Evolutionary conservation across 1,139 yeast genomes (phyloP), one percentile per base, ranked within the genome.

Genomic region (Yamadazyma sp.): DNA sequence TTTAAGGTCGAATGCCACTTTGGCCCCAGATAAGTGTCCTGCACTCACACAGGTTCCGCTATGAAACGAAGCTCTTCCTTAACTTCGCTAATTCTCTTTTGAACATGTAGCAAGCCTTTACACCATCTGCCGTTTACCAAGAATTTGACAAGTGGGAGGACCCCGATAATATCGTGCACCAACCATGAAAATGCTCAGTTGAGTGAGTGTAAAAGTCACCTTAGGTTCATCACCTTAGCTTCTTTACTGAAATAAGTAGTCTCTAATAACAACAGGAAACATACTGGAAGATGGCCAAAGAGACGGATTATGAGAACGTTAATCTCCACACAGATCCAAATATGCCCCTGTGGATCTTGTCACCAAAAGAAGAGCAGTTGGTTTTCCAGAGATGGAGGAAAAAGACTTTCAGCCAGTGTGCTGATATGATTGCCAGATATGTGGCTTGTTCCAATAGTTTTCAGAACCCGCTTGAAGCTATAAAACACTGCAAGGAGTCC

Each of bases 331-430:
- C 72, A 9, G 69, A 72, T 50, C 76, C 76, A 22, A 65, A 63
- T 48, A 62, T 86, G 32, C 96, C 96, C 1, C 69, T 80, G 11
- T 89, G 97, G 97, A 77, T 87, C 51, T 69, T 89, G 31, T 80
- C 94, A 0, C 96, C 96, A 3, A 76, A 77, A 50, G 97, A 89
- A 57, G 97, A 89, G 57, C 83, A 83, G 62, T 79, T 83, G 49
- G 81, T 88, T 26, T 79, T 88, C 50, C 82, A 80, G 51, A 76
- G 88, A 53, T 82, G 94, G 81, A 85, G 88, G 61, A 79, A 74
- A 46, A 76, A 75, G 58, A 80, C 96, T 0, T 86, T 88, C 65
- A 72, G 75, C 36, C 65, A 68, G 46, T 89, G 97, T 60, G 89
- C 83, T 52, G 82, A 75, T 27, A 66, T 73, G 43, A 88, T 86